Percentiles rank a stretch among this genome's conserved stretches.
These are phyloP conservation scores for Tilletia walkeri DNA, from an alignment of 1,284 basidiomycete genomes.

Conservation along the genomic window DNA sequence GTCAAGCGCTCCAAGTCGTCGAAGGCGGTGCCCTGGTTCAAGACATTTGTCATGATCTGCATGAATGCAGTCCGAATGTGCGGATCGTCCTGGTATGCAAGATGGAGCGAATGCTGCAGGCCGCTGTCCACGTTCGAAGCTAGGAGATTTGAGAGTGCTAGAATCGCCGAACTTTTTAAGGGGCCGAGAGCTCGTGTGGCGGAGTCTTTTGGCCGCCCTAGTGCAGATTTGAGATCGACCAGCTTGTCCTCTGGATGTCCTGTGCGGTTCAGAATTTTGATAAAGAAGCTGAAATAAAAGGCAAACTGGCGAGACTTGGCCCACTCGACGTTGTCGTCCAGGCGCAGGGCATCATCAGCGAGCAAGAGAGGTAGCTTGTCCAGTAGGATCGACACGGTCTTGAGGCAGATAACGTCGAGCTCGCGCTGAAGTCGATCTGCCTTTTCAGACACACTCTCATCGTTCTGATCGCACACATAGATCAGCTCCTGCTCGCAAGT, in stretches of 20 bases:
- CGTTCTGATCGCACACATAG: neutral
- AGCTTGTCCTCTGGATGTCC: constrained; percentile 29
- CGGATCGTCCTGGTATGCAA: constrained; percentile 75
- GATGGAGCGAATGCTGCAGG: constrained; percentile 78
- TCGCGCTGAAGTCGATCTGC: constrained; percentile 46
- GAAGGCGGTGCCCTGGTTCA: constrained; percentile 66
- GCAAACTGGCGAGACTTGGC: constrained; percentile 50
- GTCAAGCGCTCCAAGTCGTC: constrained; percentile 47
- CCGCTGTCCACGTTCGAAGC: constrained; percentile 82
- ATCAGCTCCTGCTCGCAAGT: neutral
- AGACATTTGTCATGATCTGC: constrained; percentile 79
- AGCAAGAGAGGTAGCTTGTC: constrained; percentile 47
- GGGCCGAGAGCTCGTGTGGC: constrained; percentile 29
- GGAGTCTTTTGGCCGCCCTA: constrained; percentile 14
- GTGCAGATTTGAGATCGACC: neutral
- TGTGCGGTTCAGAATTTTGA: constrained; percentile 51
- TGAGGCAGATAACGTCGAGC: constrained; percentile 46
- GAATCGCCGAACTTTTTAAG: constrained; percentile 43
- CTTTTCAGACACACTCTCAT: constrained; percentile 26
- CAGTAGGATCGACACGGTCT: constrained; percentile 46
- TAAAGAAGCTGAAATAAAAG: constrained; percentile 49
- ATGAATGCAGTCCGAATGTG: constrained; percentile 77
- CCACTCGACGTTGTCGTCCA: constrained; percentile 52
- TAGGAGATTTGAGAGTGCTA: constrained; percentile 74
- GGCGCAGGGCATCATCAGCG: constrained; percentile 46